These are phyloP conservation scores for Sphaerulina musiva DNA, from an alignment of 2,329 filamentous ascomycete genomes.

Conservation along the genomic window DNA sequence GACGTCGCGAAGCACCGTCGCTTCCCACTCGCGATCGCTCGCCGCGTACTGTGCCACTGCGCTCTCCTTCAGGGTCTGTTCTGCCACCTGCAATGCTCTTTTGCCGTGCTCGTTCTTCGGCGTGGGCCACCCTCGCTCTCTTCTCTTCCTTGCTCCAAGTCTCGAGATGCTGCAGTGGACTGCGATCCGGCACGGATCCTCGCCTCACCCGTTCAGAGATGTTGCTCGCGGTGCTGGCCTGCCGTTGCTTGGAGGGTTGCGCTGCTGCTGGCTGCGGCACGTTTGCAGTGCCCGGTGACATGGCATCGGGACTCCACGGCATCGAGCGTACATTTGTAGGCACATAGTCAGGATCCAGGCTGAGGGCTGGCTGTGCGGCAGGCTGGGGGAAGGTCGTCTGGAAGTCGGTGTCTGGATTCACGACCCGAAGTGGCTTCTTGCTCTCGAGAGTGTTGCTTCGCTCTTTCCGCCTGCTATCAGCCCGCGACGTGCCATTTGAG, in stretches of 20 bases:
- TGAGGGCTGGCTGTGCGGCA: conserved; percentile 14
- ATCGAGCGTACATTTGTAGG: conserved; percentile 27
- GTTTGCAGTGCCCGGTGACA: conserved; percentile 17
- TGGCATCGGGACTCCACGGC: conserved; percentile 28
- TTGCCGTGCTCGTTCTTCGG: conserved; percentile 67
- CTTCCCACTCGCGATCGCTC: conserved; percentile 27
- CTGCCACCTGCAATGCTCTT: conserved; percentile 23
- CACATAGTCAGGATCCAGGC: conserved; percentile 25
- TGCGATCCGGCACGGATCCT: conserved; percentile 69
- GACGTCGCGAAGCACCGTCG: conserved; percentile 19
- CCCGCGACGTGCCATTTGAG: conserved; percentile 10
- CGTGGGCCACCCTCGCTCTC: conserved; percentile 73
- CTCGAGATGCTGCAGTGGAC: conserved; percentile 89
- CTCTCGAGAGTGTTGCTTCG: conserved; percentile 11
- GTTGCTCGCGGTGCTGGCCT: conserved; percentile 22
- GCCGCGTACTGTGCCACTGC: conserved; percentile 20
- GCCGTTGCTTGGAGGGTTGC: conserved; percentile 15
- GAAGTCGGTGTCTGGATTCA: conserved; percentile 4
- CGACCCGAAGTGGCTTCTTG: not conserved
- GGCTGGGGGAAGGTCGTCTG: conserved; percentile 14
- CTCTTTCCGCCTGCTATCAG: conserved; percentile 14
- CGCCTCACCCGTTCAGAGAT: conserved; percentile 26
- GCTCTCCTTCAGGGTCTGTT: conserved; percentile 15
- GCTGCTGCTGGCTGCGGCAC: conserved; percentile 2
- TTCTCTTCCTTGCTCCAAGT: conserved; percentile 95